Evolutionary conservation across 2,329 filamentous ascomycete genomes (phyloP).

Genomic region (Diplodia sapinea): DNA sequence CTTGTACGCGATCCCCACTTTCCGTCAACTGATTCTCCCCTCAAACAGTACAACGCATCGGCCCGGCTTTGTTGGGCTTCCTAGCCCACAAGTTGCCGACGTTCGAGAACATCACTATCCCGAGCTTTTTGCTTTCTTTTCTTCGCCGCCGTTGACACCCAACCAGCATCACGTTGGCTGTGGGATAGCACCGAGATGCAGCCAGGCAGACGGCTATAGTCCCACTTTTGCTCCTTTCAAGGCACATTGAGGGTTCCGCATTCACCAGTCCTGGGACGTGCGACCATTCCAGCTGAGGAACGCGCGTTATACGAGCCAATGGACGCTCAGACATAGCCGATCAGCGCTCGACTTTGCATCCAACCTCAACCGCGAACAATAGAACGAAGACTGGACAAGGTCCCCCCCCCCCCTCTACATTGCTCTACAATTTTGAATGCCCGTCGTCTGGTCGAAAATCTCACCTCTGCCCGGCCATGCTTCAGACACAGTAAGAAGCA

Average conservation of each 20-base stretch:
- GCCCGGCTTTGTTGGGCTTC: slow-evolving; percentile 4
- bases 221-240: not conserved
- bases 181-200: not conserved
- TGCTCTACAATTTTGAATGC: slow-evolving; percentile 12
- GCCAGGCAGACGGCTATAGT: not conserved
- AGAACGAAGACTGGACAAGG: not conserved
- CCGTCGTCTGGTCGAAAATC: slow-evolving; percentile 4
- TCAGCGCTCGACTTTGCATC: slow-evolving; percentile 9
- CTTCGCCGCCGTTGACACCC: slow-evolving; percentile 1
- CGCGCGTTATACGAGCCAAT: slow-evolving; percentile 5
- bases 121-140: slow-evolving; percentile 2
- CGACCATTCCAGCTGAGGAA: not conserved
- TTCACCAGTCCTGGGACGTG: slow-evolving; percentile 4
- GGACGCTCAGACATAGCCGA: not conserved
- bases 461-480: not conserved
- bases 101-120: slow-evolving; percentile 5
- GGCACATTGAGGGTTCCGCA: not conserved
- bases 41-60: slow-evolving; percentile 3
- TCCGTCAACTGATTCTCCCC: slow-evolving; percentile 11
- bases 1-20: slow-evolving; percentile 5
- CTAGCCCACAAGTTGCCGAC: not conserved
- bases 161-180: not conserved
- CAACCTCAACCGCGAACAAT: not conserved
- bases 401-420: slow-evolving; percentile 4
- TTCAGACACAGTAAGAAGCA: slow-evolving; percentile 5